These are phyloP conservation scores for Dactylellina leptospora DNA, from an alignment of 2,329 filamentous ascomycete genomes.

Conservation along the genomic window DNA sequence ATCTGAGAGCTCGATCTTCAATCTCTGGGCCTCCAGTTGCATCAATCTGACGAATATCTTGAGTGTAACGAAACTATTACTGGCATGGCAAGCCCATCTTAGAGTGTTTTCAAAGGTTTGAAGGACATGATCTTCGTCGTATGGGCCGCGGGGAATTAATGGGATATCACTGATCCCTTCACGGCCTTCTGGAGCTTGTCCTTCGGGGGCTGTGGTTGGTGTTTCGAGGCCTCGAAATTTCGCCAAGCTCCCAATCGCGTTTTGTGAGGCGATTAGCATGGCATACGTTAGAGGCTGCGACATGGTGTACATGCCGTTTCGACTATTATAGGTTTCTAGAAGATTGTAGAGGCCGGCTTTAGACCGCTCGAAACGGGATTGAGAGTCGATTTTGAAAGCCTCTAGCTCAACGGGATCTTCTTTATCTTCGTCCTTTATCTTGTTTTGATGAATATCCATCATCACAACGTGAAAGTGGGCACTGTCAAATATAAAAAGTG, in stretches of 20 bases:
- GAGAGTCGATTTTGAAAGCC: slow-evolving; percentile 33
- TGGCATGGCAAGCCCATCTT: slow-evolving; percentile 33
- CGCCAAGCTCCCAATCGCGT: slow-evolving; percentile 31
- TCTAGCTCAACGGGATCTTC: slow-evolving; percentile 27
- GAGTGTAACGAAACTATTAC: slow-evolving; percentile 35
- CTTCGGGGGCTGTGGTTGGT: slow-evolving; percentile 22
- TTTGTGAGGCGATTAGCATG: slow-evolving; percentile 35
- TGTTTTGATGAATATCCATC: slow-evolving; percentile 39
- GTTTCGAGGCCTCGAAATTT: slow-evolving; percentile 19
- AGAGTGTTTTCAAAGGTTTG: slow-evolving; percentile 46
- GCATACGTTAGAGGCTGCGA: slow-evolving; percentile 35
- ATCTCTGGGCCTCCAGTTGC: slow-evolving; percentile 41
- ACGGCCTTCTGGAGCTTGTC: neutral
- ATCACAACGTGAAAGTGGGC: slow-evolving; percentile 20
- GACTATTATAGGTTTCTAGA: slow-evolving; percentile 19
- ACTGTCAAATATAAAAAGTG: neutral
- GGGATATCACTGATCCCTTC: slow-evolving; percentile 1
- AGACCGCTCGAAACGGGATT: slow-evolving; percentile 24
- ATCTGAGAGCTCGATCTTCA: slow-evolving; percentile 22
- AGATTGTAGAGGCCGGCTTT: slow-evolving; percentile 29
- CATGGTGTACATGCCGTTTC: slow-evolving; percentile 42
- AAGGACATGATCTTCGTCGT: slow-evolving; percentile 35
- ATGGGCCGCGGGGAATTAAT: slow-evolving; percentile 14
- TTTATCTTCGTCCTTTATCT: slow-evolving; percentile 19
- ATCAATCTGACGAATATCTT: slow-evolving; percentile 40